Evolutionary conservation across 371 early-diverging fungal species (phyloP).

Genomic region (Lichtheimia ramosa): DNA sequence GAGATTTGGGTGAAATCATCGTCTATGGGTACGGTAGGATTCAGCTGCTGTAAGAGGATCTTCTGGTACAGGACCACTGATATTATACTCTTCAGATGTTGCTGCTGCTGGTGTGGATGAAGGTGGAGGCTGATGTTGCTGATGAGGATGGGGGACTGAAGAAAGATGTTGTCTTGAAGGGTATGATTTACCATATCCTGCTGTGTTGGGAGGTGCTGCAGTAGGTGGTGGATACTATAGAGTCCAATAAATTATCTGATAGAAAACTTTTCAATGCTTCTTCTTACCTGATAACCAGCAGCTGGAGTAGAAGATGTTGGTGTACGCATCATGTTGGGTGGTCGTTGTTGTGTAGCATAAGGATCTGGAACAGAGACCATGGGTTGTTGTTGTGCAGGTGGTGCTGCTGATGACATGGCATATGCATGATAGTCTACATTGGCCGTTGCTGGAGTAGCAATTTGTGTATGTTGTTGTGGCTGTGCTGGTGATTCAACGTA

Average conservation of each 20-base stretch:
- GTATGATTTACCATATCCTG: conserved; percentile 1
- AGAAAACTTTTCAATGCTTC: neutral
- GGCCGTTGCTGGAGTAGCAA: conserved; percentile 12
- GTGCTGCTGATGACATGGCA: conserved; percentile 4
- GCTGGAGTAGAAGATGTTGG: conserved; percentile 5
- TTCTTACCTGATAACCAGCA: conserved; percentile 9
- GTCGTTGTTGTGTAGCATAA: neutral
- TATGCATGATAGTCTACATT: conserved; percentile 18
- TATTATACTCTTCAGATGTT: conserved; percentile 1
- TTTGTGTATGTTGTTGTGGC: conserved; percentile 2
- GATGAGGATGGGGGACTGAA: neutral
- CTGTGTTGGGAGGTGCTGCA: neutral
- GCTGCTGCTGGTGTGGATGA: conserved; percentile 2
- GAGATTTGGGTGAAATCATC: conserved; percentile 4
- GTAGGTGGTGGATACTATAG: conserved; percentile 5
- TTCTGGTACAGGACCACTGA: conserved; percentile 25
- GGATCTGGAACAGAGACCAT: conserved; percentile 1
- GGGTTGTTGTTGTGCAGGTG: neutral
- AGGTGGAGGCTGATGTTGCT: conserved; percentile 9
- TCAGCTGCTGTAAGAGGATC: conserved; percentile 28
- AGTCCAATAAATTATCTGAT: neutral
- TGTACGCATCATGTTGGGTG: conserved; percentile 8
- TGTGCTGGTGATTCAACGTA: conserved; percentile 14
- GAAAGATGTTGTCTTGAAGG: neutral
- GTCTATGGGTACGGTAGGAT: conserved; percentile 26